A percentile compares a stretch with the other conserved stretches of the same genome.
Conservation (phyloP, 768 basidiomycete species). For the Naganishia onofrii region DNA sequence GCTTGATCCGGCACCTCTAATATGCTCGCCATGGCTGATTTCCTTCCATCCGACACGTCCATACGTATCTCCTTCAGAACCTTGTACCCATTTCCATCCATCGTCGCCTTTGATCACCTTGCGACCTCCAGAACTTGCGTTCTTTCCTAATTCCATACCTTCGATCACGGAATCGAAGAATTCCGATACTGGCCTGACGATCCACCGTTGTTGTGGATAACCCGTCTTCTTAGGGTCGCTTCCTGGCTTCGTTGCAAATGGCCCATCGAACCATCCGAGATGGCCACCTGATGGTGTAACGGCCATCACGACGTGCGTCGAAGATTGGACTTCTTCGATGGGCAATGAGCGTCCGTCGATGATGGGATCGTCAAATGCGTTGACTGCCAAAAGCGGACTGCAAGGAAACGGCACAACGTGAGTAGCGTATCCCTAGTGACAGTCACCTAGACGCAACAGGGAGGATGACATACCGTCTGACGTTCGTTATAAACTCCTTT, state of each 20-base stretch:
- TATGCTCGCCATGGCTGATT: slow-evolving; percentile 21
- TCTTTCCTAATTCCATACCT: slow-evolving; percentile 31
- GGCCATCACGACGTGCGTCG: slow-evolving; percentile 46
- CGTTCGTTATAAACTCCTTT: slow-evolving; percentile 36
- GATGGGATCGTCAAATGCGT: slow-evolving; percentile 53
- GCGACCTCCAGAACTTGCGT: neutral
- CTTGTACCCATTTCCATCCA: slow-evolving; percentile 29
- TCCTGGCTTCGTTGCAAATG: slow-evolving; percentile 31
- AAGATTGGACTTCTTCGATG: slow-evolving; percentile 37
- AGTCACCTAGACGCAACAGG: slow-evolving; percentile 25
- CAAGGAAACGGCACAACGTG: neutral
- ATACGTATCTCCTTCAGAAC: slow-evolving; percentile 23
- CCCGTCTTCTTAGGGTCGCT: slow-evolving; percentile 8
- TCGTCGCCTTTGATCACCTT: slow-evolving; percentile 19
- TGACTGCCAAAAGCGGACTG: slow-evolving; percentile 50
- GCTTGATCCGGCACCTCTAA: slow-evolving; percentile 20
- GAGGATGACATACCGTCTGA: slow-evolving; percentile 37
- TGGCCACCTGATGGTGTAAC: slow-evolving; percentile 51
- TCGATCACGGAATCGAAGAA: slow-evolving; percentile 39
- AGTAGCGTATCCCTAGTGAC: neutral
- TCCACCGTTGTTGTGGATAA: slow-evolving; percentile 43
- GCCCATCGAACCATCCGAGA: slow-evolving; percentile 51
- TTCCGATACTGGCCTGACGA: slow-evolving; percentile 43
- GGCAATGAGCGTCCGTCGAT: slow-evolving; percentile 48
- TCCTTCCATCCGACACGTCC: slow-evolving; percentile 31